Evolutionary conservation across 352 stramenopile species (phyloP).

Genomic region (Peronospora tabacina): DNA sequence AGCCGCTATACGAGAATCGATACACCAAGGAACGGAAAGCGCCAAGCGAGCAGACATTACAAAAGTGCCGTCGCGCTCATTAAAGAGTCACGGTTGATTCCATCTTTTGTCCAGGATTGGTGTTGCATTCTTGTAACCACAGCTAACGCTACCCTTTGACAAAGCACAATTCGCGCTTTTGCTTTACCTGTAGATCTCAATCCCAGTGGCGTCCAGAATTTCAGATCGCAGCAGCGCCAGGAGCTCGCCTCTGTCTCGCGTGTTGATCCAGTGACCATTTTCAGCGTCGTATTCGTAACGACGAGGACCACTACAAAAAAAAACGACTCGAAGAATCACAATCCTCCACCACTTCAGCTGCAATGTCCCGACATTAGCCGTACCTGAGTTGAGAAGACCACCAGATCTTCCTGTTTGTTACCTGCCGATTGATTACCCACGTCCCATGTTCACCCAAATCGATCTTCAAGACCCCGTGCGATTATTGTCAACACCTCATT

Average conservation of each 20-base stretch:
- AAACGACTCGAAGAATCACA: not conserved
- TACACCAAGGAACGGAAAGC: conserved; percentile 10
- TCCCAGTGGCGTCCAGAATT: conserved; percentile 71
- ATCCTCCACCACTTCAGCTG: not conserved
- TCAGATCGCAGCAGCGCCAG: conserved; percentile 63
- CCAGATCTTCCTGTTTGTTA: conserved; percentile 95
- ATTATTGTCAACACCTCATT: conserved; percentile 6
- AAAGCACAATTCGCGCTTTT: not conserved
- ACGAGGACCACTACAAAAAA: conserved; percentile 77
- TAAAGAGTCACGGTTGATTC: conserved; percentile 6
- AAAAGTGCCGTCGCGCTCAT: conserved; percentile 1
- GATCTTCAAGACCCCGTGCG: conserved; percentile 95
- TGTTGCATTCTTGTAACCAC: conserved; percentile 11
- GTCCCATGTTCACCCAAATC: conserved; percentile 89
- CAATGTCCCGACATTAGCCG: not conserved
- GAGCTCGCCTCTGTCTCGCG: conserved; percentile 66
- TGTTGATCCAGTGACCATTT: conserved; percentile 75
- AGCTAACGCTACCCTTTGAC: not conserved
- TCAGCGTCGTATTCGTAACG: conserved; percentile 82
- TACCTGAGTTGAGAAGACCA: conserved; percentile 94
- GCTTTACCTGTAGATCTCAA: conserved; percentile 61
- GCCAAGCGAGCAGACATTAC: conserved; percentile 9
- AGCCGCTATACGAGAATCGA: not conserved
- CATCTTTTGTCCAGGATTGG: conserved; percentile 6
- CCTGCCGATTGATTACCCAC: conserved; percentile 98